Conservation (phyloP, 768 basidiomycete species). For the Lactarius pseudohatsudake region DNA sequence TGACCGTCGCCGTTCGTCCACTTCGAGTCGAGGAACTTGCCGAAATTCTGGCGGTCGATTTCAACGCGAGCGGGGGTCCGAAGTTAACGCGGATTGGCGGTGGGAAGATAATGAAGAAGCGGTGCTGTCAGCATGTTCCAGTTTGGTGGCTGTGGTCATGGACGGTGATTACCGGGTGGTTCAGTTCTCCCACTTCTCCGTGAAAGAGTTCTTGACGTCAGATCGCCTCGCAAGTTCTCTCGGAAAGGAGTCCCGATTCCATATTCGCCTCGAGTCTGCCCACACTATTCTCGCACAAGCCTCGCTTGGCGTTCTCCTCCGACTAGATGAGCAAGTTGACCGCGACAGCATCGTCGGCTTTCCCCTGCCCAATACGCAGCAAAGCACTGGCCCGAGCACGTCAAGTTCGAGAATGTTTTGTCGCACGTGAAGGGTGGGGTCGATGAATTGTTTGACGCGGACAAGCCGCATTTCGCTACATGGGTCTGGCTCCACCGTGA, state of each 20-base stretch:
- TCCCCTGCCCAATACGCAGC: slow-evolving; percentile 1
- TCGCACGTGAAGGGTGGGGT: neutral
- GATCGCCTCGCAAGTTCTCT: too few relatives aligned
- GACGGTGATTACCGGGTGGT: neutral
- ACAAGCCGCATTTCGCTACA: neutral
- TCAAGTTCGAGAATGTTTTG: neutral
- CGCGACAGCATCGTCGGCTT: neutral
- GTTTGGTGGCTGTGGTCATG: neutral
- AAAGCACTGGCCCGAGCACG: neutral
- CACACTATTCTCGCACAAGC: too few relatives aligned
- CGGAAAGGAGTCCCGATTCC: too few relatives aligned
- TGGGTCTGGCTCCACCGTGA: neutral
- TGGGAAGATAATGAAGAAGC: neutral
- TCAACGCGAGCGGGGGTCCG: neutral
- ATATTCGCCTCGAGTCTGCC: too few relatives aligned
- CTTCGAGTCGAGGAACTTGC: neutral
- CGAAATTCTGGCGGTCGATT: neutral
- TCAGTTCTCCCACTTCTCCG: too few relatives aligned
- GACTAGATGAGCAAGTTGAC: neutral
- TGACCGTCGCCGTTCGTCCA: too few relatives aligned
- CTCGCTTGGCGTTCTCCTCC: too few relatives aligned
- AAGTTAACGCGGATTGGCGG: neutral
- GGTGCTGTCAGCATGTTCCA: neutral
- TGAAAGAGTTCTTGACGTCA: too few relatives aligned
- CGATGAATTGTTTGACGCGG: neutral